A percentile compares a stretch with the other conserved stretches of the same genome.
Evolutionary conservation across 495 filamentous ascomycete species (phyloP).

Genomic region (Penicillium coprophilum): DNA sequence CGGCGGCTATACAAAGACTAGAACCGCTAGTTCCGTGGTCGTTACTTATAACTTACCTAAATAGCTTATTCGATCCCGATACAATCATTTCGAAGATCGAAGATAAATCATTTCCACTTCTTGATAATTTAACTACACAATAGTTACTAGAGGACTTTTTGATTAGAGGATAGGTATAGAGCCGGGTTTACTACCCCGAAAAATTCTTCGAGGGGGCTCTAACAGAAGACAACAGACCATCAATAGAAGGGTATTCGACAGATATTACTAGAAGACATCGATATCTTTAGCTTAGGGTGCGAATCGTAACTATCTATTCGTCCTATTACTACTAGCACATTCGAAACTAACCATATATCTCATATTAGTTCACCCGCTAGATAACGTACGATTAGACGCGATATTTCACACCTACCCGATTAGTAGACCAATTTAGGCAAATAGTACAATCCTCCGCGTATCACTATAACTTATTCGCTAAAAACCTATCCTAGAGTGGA

Average conservation of each 20-base stretch:
- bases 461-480: no score
- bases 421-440: no score
- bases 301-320: slow-evolving; percentile 43
- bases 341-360: not conserved
- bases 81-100: slow-evolving; percentile 48
- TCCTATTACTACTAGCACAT: not conserved
- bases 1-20: slow-evolving; percentile 52
- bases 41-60: slow-evolving; percentile 60
- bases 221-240: slow-evolving; percentile 75
- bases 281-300: slow-evolving; percentile 4
- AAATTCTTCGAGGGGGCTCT: slow-evolving; percentile 68
- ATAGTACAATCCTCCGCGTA: no score
- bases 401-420: no score
- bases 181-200: slow-evolving; percentile 63
- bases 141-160: slow-evolving; percentile 83
- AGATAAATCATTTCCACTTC: slow-evolving; percentile 49
- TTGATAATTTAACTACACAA: slow-evolving; percentile 48
- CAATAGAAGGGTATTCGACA: not conserved
- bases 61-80: slow-evolving; percentile 54
- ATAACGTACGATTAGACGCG: slow-evolving; percentile 33
- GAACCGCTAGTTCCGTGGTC: slow-evolving; percentile 67
- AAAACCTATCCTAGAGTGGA: no score
- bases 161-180: slow-evolving; percentile 74
- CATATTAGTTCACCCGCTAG: slow-evolving; percentile 41
- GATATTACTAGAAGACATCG: not conserved